Evolutionary conservation across 192 early-diverging fungal genomes (phyloP), one percentile per base, ranked within the genome.

Genomic region (Spinellus fusiger): DNA sequence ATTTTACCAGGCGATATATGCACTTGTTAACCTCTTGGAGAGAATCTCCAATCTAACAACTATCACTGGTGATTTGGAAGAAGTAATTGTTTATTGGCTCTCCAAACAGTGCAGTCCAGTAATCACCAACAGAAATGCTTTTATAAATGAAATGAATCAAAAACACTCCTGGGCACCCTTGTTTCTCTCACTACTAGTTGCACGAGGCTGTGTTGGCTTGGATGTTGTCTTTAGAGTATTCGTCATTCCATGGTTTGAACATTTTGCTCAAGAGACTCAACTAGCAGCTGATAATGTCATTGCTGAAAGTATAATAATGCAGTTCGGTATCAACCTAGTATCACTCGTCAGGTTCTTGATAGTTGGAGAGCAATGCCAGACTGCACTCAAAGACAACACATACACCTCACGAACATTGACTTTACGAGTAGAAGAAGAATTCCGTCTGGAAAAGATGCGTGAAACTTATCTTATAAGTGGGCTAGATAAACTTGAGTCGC

Each of bases 341-440:
- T 48, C 58, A 12, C 46, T 78, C 27, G 34, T 75, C 22, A 63
- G 76, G 31, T 27, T 75, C 16, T 57, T 78, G 47, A 48, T 78
- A 49, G 59, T 74, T 3, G 69, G 74, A 50, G 63, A 69, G 16
- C 58, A 32, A 12, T 60, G 58, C 58, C 13, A 60, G 16, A 20
- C 20, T 20, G 26, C 2, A 10, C 25, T 26, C 15, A 16, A 60
- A 49, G 48, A 47, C 18, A 28, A 25, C 16, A 47, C 2, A 5
- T 48, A 49, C 27, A 64, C 47, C 3, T 29, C 56, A 38, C 27
- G 25, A 58, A 54, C 69, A 15, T 71, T 62, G 69, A 15, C 50
- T 1, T 48, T 71, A 18, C 62, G 59, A 3, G 9, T 61, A 4
- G 69, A 71, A 27, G 69, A 71, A n/a, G 28, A 44, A 18, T 61